phyloP scores from a whole-genome alignment of 2,329 filamentous ascomycete species.

The Blastomyces percursus region DNA sequence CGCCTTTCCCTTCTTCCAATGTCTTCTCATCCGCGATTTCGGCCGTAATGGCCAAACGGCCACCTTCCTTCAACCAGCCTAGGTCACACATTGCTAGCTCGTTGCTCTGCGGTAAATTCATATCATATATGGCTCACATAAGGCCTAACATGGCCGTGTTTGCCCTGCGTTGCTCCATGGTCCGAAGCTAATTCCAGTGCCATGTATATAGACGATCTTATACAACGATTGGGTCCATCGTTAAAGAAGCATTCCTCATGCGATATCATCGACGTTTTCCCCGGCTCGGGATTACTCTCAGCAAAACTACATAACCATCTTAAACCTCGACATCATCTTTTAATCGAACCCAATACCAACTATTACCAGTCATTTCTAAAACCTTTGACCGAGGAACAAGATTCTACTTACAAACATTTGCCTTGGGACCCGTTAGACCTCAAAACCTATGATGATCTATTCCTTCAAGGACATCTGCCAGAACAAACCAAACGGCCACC shows the following conservation, averaged over 20 bases:
- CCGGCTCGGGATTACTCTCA: constrained; percentile 70
- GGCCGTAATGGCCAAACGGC: constrained; percentile 5
- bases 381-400: constrained; percentile 42
- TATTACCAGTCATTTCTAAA: constrained; percentile 52
- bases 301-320: constrained; percentile 61
- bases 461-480: constrained; percentile 34
- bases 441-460: constrained; percentile 40
- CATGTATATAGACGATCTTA: constrained; percentile 47
- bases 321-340: constrained; percentile 67
- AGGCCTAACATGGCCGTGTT: background rate
- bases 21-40: constrained; percentile 17
- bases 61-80: constrained; percentile 17
- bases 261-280: constrained; percentile 79
- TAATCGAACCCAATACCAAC: constrained; percentile 60
- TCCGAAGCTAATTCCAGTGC: background rate
- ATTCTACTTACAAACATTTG: constrained; percentile 41
- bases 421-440: constrained; percentile 47
- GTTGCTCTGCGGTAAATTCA: constrained; percentile 25
- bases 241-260: constrained; percentile 63
- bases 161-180: background rate
- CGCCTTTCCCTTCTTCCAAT: constrained; percentile 10
- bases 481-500: constrained; percentile 41
- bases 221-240: constrained; percentile 57
- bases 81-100: constrained; percentile 22
- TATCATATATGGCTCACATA: background rate